A percentile compares a stretch with the other conserved stretches of the same genome.
These are phyloP conservation scores for Hyphodiscus hymeniophilus DNA, from an alignment of 495 filamentous ascomycete genomes.

Conservation along the genomic window DNA sequence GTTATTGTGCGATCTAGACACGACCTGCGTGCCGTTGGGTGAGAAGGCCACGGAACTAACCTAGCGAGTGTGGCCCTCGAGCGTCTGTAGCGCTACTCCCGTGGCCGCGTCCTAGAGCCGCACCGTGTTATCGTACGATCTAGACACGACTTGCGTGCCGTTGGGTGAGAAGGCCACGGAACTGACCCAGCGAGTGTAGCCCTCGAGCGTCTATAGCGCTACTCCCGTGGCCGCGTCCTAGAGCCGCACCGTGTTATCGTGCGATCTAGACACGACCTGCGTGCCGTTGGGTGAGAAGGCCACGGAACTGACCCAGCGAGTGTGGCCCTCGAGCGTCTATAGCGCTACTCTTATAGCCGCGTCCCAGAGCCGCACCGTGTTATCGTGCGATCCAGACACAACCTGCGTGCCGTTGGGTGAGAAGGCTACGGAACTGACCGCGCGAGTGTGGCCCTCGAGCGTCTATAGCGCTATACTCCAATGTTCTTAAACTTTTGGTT, in stretches of 20 bases:
- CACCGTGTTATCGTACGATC: not conserved
- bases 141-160: constrained; percentile 5
- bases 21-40: constrained; percentile 16
- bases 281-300: constrained; percentile 27
- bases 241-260: not conserved
- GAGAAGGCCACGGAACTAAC: constrained; percentile 27
- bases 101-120: not conserved
- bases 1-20: not conserved
- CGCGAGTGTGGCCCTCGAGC: constrained; percentile 19
- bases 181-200: constrained; percentile 16
- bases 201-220: constrained; percentile 20
- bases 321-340: constrained; percentile 23
- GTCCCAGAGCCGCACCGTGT: not conserved
- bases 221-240: too few relatives aligned
- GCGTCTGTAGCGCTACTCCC: constrained; percentile 15
- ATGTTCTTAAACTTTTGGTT: not conserved
- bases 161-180: constrained; percentile 31
- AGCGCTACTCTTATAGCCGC: constrained; percentile 8
- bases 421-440: constrained; percentile 25
- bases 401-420: constrained; percentile 25
- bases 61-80: constrained; percentile 17
- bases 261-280: not conserved
- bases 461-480: too few relatives aligned
- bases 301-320: constrained; percentile 16
- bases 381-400: not conserved